phyloP scores from a whole-genome alignment of 345 rosid genomes.

The Rubroshorea leprosula region DNA sequence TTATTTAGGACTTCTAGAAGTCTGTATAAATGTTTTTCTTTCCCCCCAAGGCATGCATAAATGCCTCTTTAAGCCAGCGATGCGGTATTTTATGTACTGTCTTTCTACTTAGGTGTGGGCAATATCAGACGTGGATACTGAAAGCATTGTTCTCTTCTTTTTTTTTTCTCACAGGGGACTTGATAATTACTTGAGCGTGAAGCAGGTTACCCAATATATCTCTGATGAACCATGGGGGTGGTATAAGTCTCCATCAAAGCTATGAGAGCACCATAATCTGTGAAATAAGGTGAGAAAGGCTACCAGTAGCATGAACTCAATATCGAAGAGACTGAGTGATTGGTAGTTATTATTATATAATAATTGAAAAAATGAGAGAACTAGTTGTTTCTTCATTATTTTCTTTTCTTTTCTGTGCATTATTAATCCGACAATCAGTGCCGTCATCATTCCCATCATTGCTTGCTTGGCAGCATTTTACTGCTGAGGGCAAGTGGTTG shows the following conservation, averaged over 20 bases:
- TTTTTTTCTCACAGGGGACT: slow-evolving; percentile 58
- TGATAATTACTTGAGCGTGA: slow-evolving; percentile 81
- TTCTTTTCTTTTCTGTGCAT: too few species aligned
- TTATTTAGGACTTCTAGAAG: neutral
- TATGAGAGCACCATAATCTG: slow-evolving; percentile 26
- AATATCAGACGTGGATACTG: neutral
- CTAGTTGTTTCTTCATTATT: too few species aligned
- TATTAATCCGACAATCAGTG: too few species aligned
- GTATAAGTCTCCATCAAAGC: slow-evolving; percentile 77
- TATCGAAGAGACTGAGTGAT: too few species aligned
- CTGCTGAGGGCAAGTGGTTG: too few species aligned
- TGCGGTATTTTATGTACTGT: neutral
- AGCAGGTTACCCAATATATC: slow-evolving; percentile 79
- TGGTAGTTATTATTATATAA: too few species aligned
- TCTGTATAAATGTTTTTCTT: too few species aligned
- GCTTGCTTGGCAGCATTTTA: too few species aligned
- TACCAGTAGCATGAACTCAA: too few species aligned
- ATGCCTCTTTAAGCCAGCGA: neutral
- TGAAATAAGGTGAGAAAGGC: slow-evolving; percentile 6
- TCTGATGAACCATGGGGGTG: slow-evolving; percentile 91
- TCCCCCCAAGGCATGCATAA: too few species aligned
- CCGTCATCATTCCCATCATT: too few species aligned
- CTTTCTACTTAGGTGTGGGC: neutral
- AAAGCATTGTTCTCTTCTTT: neutral
- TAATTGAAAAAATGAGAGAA: too few species aligned